Conservation (phyloP, 306 rosid genomes). For the Castanopsis chinensis region DNA sequence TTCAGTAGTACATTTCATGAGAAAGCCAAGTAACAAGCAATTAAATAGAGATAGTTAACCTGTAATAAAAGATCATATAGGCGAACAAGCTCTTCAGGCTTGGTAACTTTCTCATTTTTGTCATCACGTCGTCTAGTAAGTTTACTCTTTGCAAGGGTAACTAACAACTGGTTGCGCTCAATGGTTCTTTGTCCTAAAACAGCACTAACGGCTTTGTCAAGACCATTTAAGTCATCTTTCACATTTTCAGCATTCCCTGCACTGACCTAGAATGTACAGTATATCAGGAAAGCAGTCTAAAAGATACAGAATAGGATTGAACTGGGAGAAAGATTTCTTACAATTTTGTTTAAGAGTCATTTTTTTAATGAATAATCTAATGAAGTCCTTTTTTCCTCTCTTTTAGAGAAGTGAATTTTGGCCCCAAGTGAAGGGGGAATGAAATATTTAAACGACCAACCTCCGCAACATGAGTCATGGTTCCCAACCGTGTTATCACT, state of each 20-base stretch:
- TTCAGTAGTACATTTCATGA: constrained; percentile 4
- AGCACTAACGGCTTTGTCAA: constrained; percentile 95
- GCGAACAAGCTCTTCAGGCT: constrained; percentile 99
- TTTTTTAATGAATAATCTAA: too few relatives aligned
- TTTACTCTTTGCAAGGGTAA: constrained; percentile 84
- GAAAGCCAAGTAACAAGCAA: constrained; percentile 5
- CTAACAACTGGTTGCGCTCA: constrained; percentile 88
- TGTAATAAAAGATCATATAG: constrained; percentile 84
- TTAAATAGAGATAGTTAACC: constrained; percentile 40
- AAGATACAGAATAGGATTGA: not conserved
- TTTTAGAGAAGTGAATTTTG: not conserved
- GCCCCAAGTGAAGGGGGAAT: too few relatives aligned
- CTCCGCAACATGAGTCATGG: too few relatives aligned
- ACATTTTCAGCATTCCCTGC: constrained; percentile 84
- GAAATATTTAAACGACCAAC: too few relatives aligned
- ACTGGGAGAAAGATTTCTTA: too few relatives aligned
- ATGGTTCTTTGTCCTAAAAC: constrained; percentile 90
- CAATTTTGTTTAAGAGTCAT: too few relatives aligned
- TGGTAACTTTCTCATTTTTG: constrained; percentile 89
- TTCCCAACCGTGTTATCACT: too few relatives aligned
- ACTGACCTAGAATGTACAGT: constrained; percentile 56
- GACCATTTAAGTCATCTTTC: constrained; percentile 93
- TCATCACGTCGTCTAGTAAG: constrained; percentile 75
- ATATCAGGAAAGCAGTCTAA: constrained; percentile 16
- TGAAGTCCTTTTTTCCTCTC: not conserved